phyloP scores from a whole-genome alignment of 73 alveolate species.

The Uronychia setigera region DNA sequence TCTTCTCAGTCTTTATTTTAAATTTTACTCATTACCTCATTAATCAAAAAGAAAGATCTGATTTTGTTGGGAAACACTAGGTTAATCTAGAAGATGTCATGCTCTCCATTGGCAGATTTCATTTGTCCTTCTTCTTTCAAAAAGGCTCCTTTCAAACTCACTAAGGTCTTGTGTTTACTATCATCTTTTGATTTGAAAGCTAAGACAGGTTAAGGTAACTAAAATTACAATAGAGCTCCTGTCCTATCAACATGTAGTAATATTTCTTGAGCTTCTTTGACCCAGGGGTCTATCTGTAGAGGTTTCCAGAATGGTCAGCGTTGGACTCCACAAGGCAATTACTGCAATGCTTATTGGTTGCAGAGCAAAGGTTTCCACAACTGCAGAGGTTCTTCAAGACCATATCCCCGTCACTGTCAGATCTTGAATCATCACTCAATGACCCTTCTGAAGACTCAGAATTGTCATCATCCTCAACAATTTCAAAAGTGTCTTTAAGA shows the following conservation, averaged over 20 bases:
- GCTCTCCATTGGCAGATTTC: slow-evolving; percentile 17
- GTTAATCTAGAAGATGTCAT: slow-evolving; percentile 34
- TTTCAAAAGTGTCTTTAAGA: neutral
- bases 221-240: slow-evolving; percentile 51
- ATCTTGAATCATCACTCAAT: neutral
- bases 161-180: slow-evolving; percentile 49
- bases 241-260: slow-evolving; percentile 25
- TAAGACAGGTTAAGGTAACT: neutral
- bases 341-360: neutral
- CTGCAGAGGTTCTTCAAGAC: neutral
- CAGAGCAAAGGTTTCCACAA: neutral
- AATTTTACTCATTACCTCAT: slow-evolving; percentile 36
- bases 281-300: slow-evolving; percentile 39
- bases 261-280: slow-evolving; percentile 38
- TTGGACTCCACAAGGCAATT: neutral
- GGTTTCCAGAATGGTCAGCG: slow-evolving; percentile 15
- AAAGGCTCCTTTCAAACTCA: slow-evolving; percentile 33
- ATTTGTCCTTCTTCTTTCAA: slow-evolving; percentile 38
- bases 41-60: slow-evolving; percentile 49
- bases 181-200: slow-evolving; percentile 44
- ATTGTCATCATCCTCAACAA: neutral
- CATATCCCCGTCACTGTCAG: neutral
- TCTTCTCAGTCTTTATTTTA: slow-evolving; percentile 30
- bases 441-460: neutral
- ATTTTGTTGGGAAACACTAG: slow-evolving; percentile 55